Evolutionary conservation across 2,329 filamentous ascomycete species (phyloP).

Genomic region (Alternaria infectoria): DNA sequence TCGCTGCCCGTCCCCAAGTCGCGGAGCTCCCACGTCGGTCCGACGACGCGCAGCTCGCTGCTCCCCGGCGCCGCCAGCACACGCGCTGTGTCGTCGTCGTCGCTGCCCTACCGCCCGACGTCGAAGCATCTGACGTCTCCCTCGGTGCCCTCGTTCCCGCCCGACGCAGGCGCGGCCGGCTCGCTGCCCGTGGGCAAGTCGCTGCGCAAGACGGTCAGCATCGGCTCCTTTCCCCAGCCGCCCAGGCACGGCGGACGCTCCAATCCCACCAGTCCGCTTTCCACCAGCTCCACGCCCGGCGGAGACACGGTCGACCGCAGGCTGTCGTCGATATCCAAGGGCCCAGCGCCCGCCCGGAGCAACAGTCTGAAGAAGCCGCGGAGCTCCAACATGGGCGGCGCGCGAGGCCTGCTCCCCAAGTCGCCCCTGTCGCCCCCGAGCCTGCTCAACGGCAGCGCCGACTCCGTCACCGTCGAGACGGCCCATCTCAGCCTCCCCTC

Average conservation of each 20-base stretch:
- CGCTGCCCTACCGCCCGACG: slow-evolving; percentile 34
- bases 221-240: slow-evolving; percentile 91
- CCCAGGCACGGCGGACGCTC: slow-evolving; percentile 66
- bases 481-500: slow-evolving; percentile 77
- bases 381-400: slow-evolving; percentile 46
- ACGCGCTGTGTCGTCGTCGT: slow-evolving; percentile 44
- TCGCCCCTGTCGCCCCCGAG: slow-evolving; percentile 66
- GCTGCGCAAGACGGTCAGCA: slow-evolving; percentile 87
- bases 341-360: slow-evolving; percentile 36
- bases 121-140: slow-evolving; percentile 39
- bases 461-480: slow-evolving; percentile 73
- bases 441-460: slow-evolving; percentile 77
- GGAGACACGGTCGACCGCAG: slow-evolving; percentile 43
- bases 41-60: slow-evolving; percentile 37
- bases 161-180: slow-evolving; percentile 47
- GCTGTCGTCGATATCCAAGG: slow-evolving; percentile 34
- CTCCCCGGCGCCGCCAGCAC: slow-evolving; percentile 33
- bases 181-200: slow-evolving; percentile 62
- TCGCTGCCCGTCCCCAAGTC: slow-evolving; percentile 76
- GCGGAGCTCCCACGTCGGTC: slow-evolving; percentile 60
- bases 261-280: slow-evolving; percentile 61
- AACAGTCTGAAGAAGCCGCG: slow-evolving; percentile 57
- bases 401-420: slow-evolving; percentile 39
- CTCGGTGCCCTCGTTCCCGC: slow-evolving; percentile 58
- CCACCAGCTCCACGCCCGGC: slow-evolving; percentile 55